A percentile compares a stretch with the other conserved stretches of the same genome.
Evolutionary conservation across 2,329 filamentous ascomycete species (phyloP).

Genomic region (Curvularia eragrostidis): DNA sequence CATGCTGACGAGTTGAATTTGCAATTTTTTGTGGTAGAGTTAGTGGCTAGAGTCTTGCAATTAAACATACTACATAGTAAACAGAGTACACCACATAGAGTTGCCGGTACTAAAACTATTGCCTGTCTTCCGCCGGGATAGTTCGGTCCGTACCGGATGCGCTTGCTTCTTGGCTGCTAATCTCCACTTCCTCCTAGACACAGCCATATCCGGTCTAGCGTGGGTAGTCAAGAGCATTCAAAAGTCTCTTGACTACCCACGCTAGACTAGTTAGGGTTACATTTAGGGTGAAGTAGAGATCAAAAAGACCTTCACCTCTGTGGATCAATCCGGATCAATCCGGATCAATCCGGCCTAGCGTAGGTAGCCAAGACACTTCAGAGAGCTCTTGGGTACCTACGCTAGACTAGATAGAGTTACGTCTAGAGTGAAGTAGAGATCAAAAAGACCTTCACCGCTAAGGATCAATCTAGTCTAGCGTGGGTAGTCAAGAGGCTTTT

Average conservation of each 20-base stretch:
- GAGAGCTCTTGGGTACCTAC: not conserved
- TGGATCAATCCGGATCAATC: too few species aligned
- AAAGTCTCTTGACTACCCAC: too few species aligned
- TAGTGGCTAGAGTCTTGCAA: not conserved
- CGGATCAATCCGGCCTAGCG: not conserved
- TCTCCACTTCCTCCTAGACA: not conserved
- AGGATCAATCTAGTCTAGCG: too few species aligned
- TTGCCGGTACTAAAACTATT: not conserved
- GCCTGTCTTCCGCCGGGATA: conserved; percentile 1
- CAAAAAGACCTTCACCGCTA: too few species aligned
- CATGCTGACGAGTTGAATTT: not conserved
- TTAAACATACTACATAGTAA: not conserved
- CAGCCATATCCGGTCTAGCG: not conserved
- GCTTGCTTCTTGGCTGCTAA: not conserved
- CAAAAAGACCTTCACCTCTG: not conserved
- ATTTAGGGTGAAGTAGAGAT: not conserved
- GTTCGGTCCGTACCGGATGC: not conserved
- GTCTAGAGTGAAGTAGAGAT: too few species aligned
- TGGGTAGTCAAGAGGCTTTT: too few species aligned
- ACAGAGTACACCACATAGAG: not conserved
- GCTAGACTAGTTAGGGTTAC: too few species aligned
- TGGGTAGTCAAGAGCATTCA: too few species aligned
- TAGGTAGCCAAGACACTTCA: not conserved
- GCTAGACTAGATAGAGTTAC: too few species aligned
- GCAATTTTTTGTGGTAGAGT: not conserved